These are phyloP conservation scores for Mycena rosella DNA, from an alignment of 768 basidiomycete species.

Conservation along the genomic window DNA sequence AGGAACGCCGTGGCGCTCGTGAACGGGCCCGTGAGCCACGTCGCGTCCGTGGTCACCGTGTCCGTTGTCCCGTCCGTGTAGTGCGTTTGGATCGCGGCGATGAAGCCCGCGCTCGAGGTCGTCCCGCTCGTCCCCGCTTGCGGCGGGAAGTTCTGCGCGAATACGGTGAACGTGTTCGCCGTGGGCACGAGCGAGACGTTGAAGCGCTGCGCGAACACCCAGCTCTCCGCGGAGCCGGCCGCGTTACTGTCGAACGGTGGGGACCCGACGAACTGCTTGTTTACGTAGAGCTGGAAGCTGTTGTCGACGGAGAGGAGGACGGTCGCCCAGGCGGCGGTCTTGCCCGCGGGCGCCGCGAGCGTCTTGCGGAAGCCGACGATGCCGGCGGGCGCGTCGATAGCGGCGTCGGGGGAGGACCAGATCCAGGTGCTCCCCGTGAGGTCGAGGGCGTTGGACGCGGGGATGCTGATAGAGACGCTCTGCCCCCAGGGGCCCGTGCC, in stretches of 20 bases:
- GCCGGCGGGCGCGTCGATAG: conserved; percentile 10
- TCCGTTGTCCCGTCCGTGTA: conserved; percentile 21
- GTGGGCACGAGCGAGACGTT: conserved; percentile 9
- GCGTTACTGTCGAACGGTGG: conserved; percentile 20
- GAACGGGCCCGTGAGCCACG: conserved; percentile 12
- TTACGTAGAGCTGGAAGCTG: conserved; percentile 21
- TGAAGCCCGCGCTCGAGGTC: conserved; percentile 2
- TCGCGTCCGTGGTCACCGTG: conserved; percentile 7
- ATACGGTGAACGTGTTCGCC: conserved; percentile 22
- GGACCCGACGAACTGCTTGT: conserved; percentile 28
- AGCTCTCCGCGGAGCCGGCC: neutral
- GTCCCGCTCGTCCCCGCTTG: neutral
- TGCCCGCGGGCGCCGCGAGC: neutral
- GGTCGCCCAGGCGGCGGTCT: conserved; percentile 19
- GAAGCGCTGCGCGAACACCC: conserved; percentile 28
- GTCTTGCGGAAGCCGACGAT: conserved; percentile 32
- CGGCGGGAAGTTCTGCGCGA: conserved; percentile 16
- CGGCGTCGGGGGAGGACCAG: conserved; percentile 22
- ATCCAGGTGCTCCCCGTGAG: conserved; percentile 29
- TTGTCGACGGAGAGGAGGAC: conserved; percentile 26
- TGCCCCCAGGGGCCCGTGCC: conserved; percentile 30
- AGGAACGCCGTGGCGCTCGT: conserved; percentile 8
- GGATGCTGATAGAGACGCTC: neutral
- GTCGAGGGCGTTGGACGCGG: neutral
- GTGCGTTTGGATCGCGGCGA: conserved; percentile 10